These are phyloP conservation scores for Dichotomocladium elegans DNA, from an alignment of 371 early-diverging fungal species.

Conservation along the genomic window DNA sequence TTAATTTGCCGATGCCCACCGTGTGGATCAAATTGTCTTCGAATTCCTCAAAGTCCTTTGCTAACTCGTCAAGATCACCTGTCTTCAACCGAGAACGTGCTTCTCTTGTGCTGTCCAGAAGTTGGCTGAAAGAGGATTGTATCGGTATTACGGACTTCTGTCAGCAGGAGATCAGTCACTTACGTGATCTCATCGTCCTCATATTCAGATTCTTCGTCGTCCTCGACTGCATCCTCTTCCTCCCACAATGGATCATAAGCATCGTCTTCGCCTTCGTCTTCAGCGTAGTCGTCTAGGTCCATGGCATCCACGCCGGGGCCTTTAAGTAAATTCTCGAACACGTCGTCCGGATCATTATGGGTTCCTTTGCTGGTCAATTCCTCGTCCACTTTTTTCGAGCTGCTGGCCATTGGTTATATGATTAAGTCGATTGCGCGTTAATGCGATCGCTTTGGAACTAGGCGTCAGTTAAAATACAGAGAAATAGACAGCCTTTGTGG, in stretches of 20 bases:
- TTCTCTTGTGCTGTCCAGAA: constrained; percentile 14
- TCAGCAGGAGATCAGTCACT: background rate
- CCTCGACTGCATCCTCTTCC: constrained; percentile 9
- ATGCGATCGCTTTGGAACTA: too few species aligned
- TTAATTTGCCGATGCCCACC: constrained; percentile 26
- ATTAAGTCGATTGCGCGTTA: too few species aligned
- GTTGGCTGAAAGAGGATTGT: constrained; percentile 1
- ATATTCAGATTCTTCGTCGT: constrained; percentile 2
- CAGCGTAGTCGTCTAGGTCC: constrained; percentile 14
- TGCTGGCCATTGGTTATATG: too few species aligned
- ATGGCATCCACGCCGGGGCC: background rate
- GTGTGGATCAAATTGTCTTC: constrained; percentile 33
- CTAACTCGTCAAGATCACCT: constrained; percentile 27
- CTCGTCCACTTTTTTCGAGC: too few species aligned
- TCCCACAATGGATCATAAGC: constrained; percentile 4
- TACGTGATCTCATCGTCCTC: constrained; percentile 18
- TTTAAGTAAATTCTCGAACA: background rate
- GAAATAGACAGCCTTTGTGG: too few species aligned
- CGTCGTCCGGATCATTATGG: too few species aligned
- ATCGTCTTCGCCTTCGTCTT: constrained; percentile 16
- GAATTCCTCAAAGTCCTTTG: constrained; percentile 35
- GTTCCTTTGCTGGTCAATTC: too few species aligned
- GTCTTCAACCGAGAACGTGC: constrained; percentile 18
- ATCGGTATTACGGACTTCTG: background rate
- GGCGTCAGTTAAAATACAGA: too few species aligned